Base-by-base conservation (phyloP, 306 rosid genomes). In the Rosa lucieae region DNA sequence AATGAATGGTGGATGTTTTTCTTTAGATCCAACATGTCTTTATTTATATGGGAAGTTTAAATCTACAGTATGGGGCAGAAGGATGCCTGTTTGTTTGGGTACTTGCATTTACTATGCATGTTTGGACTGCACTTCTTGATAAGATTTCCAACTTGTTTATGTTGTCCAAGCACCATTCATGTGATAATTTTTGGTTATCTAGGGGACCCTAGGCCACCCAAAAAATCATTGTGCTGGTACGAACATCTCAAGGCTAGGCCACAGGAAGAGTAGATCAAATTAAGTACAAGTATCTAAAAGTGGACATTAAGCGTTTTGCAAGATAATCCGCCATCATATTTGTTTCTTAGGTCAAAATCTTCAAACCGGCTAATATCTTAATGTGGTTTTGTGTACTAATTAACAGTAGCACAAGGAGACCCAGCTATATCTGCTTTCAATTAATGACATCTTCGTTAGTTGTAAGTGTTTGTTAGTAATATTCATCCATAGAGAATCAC, bases 401-500 rank as follows among this genome's bases (percentile, higher is more conserved):
- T 53, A 14, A 51, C 56, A 51, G 5, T 51, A 15, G 7, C 56
- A 51, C n/a, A 8, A 10, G 63, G 35, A 21, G 8, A 21, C 12
- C 66, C 7, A 46, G 40, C 20, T 12, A 52, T 58, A 61, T 61
- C 8, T 10, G 37, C 17, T 23, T 59, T 59, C 37, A 23, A n/a
- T n/a, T 39, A 37, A 20, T 53, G 51, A 17, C 7, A 37, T 53
- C 53, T n/a, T 29, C 32, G 6, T 15, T 53, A 37, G 32, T 20
- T n/a, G 1, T 0, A 1, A 53, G 14, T n/a, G 67, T 39, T 6
- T 5, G 61, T 8, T 39, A 20, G 4, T 17, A 20, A 20, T 39
- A 53, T 10, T 51, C 17, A 70, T 76, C 62, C 74, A 63, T 43
- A 40, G 12, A 52, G 79, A 80, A 72, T 80, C 68, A 48, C 29